A percentile compares a stretch with the other conserved stretches of the same genome.
These are phyloP conservation scores for Salisapilia sapeloensis DNA, from an alignment of 352 stramenopile species.

Conservation along the genomic window DNA sequence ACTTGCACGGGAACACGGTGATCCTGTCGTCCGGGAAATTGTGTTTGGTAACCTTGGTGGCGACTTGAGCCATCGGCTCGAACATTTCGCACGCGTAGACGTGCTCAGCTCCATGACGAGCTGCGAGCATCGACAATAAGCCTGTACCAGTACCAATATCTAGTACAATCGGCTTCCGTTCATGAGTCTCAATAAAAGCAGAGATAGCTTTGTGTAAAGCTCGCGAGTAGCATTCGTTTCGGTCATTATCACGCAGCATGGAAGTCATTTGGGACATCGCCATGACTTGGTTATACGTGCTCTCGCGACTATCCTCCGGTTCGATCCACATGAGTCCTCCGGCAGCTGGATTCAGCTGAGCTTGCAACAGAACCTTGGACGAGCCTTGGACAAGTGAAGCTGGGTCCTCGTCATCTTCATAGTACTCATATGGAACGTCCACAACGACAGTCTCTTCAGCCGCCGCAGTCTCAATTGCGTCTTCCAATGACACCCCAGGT, in stretches of 20 bases:
- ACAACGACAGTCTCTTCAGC: slow-evolving; percentile 70
- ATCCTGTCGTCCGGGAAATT: slow-evolving; percentile 51
- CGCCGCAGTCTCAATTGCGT: slow-evolving; percentile 55
- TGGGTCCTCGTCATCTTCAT: slow-evolving; percentile 42
- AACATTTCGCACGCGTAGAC: slow-evolving; percentile 91
- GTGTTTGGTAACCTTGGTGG: slow-evolving; percentile 35
- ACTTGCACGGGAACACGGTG: slow-evolving; percentile 56
- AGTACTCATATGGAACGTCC: slow-evolving; percentile 65
- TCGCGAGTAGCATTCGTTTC: slow-evolving; percentile 62
- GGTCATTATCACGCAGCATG: slow-evolving; percentile 64
- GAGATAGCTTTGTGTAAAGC: slow-evolving; percentile 47
- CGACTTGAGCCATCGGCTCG: slow-evolving; percentile 65
- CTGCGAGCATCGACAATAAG: slow-evolving; percentile 79
- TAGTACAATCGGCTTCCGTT: slow-evolving; percentile 39
- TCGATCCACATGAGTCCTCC: slow-evolving; percentile 74
- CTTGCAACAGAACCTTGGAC: slow-evolving; percentile 47
- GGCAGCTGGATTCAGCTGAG: slow-evolving; percentile 52
- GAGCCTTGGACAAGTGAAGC: slow-evolving; percentile 30
- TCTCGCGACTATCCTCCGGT: slow-evolving; percentile 26
- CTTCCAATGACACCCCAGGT: slow-evolving; percentile 49
- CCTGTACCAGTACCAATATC: slow-evolving; percentile 75
- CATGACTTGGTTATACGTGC: slow-evolving; percentile 69
- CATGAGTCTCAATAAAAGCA: slow-evolving; percentile 17
- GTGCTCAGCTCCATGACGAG: slow-evolving; percentile 63
- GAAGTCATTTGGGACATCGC: slow-evolving; percentile 81